Evolutionary conservation across 1,284 basidiomycete genomes (phyloP).

Genomic region (Apiotrichum gracile): DNA sequence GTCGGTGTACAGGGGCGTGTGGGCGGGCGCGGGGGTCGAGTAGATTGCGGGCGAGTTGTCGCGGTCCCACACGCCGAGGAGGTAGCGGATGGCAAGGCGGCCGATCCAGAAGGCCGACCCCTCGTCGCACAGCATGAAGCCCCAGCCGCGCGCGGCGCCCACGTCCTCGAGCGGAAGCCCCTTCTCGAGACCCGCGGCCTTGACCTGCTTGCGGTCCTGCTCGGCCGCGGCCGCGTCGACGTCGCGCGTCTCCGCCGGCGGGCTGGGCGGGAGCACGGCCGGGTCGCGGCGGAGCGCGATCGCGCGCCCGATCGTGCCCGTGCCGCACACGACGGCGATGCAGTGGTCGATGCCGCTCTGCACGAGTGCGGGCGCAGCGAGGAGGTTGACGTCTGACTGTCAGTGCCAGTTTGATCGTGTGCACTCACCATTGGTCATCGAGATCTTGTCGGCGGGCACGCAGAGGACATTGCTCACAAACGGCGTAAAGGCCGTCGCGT

Average conservation of each 20-base stretch:
- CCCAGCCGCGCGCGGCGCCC: conserved; percentile 36
- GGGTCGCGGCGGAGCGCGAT: conserved; percentile 19
- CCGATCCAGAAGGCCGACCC: conserved; percentile 42
- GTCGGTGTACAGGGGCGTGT: conserved; percentile 30
- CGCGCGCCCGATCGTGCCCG: conserved; percentile 37
- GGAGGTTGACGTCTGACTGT: conserved; percentile 36
- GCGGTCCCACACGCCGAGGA: conserved; percentile 30
- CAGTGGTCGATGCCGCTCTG: conserved; percentile 28
- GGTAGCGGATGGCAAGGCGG: conserved; percentile 32
- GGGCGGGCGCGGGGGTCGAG: conserved; percentile 14
- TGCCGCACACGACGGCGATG: conserved; percentile 36
- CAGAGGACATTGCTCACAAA: conserved; percentile 18
- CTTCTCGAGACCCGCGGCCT: conserved; percentile 1
- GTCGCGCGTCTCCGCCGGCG: conserved; percentile 5
- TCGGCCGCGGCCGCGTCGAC: neutral
- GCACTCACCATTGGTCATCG: conserved; percentile 35
- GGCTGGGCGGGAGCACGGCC: conserved; percentile 8
- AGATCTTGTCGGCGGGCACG: conserved; percentile 16
- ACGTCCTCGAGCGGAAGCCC: conserved; percentile 34
- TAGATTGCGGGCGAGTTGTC: conserved; percentile 25
- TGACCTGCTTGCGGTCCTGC: neutral
- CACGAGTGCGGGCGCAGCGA: conserved; percentile 37
- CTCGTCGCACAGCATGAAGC: conserved; percentile 42
- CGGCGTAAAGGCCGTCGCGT: conserved; percentile 24
- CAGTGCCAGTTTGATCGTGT: neutral